phyloP scores from a whole-genome alignment of 2,329 filamentous ascomycete genomes.

The Fusarium sp. region DNA sequence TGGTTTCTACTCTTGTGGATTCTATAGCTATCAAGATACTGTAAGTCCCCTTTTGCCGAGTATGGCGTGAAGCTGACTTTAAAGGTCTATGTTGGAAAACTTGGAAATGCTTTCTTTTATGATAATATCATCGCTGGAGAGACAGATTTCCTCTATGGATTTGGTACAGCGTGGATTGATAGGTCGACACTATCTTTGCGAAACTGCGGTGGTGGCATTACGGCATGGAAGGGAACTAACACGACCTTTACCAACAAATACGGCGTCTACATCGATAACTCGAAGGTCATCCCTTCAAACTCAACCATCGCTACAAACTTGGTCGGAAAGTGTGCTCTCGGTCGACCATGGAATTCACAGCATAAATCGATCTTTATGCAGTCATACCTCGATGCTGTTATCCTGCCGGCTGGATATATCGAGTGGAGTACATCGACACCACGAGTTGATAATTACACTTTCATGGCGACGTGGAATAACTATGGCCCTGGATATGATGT shows the following conservation, averaged over 20 bases:
- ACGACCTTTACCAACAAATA: slow-evolving; percentile 75
- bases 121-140: slow-evolving; percentile 70
- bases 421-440: slow-evolving; percentile 5
- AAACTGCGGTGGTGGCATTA: slow-evolving; percentile 73
- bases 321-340: slow-evolving; percentile 64
- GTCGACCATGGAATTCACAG: slow-evolving; percentile 70
- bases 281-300: slow-evolving; percentile 66
- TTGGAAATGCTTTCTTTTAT: slow-evolving; percentile 74
- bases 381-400: slow-evolving; percentile 65
- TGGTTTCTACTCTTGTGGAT: slow-evolving; percentile 73
- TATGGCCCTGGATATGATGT: slow-evolving; percentile 65
- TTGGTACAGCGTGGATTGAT: slow-evolving; percentile 72
- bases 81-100: slow-evolving; percentile 72
- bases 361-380: slow-evolving; percentile 68
- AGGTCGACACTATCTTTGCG: slow-evolving; percentile 65
- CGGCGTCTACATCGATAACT: slow-evolving; percentile 71
- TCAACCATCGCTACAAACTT: slow-evolving; percentile 50
- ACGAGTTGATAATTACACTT: slow-evolving; percentile 55
- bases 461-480: slow-evolving; percentile 66
- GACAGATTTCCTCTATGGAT: slow-evolving; percentile 76
- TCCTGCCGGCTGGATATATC: slow-evolving; percentile 65
- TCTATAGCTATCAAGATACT: slow-evolving; percentile 77
- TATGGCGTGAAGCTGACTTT: rapidly evolving
- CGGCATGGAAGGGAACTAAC: slow-evolving; percentile 74
- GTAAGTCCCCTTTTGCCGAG: slow-evolving; percentile 45